A percentile compares a stretch with the other conserved stretches of the same genome.
Evolutionary conservation across 257 asterid species (phyloP).

Genomic region (Scutellaria minor): DNA sequence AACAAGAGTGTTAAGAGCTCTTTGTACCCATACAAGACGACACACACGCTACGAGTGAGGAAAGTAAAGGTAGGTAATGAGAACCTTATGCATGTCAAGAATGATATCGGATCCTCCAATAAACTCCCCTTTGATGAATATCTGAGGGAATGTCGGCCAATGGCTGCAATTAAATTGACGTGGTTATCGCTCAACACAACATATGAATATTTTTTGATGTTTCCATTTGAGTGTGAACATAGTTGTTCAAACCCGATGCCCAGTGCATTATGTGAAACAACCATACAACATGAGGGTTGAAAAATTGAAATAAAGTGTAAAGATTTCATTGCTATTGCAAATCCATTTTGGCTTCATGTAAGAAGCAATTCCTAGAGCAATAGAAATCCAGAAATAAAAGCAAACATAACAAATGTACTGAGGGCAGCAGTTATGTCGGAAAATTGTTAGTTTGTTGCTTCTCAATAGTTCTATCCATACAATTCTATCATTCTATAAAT

Average conservation of each 20-base stretch:
- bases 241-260: neutral
- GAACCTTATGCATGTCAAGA: constrained; percentile 93
- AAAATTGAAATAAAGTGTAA: neutral
- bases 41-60: neutral
- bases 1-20: constrained; percentile 31
- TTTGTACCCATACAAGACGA: neutral
- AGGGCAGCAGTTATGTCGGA: neutral
- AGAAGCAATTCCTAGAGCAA: neutral
- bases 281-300: too few relatives aligned
- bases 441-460: neutral
- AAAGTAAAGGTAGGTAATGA: neutral
- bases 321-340: neutral
- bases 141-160: constrained; percentile 99
- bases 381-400: neutral
- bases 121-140: constrained; percentile 91
- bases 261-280: too few relatives aligned
- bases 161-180: constrained; percentile 55
- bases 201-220: neutral
- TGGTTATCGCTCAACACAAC: neutral
- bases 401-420: neutral
- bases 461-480: neutral
- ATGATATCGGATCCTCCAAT: constrained; percentile 98
- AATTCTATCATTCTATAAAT: neutral
- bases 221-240: neutral
- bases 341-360: neutral